Base-by-base conservation (phyloP, 306 rosid genomes). In the Fragaria vesca region DNA sequence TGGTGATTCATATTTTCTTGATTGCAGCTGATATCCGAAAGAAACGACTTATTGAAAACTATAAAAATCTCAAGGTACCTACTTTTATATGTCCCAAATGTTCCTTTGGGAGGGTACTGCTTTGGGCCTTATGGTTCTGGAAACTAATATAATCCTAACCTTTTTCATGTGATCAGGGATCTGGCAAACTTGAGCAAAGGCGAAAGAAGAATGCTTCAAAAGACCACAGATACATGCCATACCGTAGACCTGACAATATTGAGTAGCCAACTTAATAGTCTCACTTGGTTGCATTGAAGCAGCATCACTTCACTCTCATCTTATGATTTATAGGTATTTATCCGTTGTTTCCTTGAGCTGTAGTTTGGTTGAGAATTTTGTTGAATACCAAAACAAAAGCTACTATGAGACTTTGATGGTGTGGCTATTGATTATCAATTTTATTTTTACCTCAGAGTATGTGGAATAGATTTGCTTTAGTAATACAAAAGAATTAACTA, bases 201-300 rank as follows among this genome's bases (percentile, higher is more conserved):
- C 87, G 97, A 83, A 87, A 77, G 88, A 94, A 90, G 84, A 94
- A 94, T 85, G 95, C 97, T 51, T 82, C 96, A 4, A 94, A 90
- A 87, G 90, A 94, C 76, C 96, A 83, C 34, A 83, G 85, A 83
- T 85, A 79, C 86, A 79, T 94, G 90, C 96, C 98, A 30, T 92
- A 94, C 69, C 88, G 91, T 48, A 89, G 61, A 73, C 18, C 26
- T 24, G 26, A 24, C 26, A 24, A 24, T 24, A 40, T 13, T 5
- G 72, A 71, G 79, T 66, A 71, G 11, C 62, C 66, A 66, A 60
- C 21, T 45, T 28, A 17, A 24, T 24, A 24, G 68, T 42, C 6
- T 73, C 51, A 57, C 15, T 17, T 73, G 77, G 76, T n/a, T 21
- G 8, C 2, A 32, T 11, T 18, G 66, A 7, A 72, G 50, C 34